phyloP scores from a whole-genome alignment of 257 asterid species.

The Solanum raphanifolium region DNA sequence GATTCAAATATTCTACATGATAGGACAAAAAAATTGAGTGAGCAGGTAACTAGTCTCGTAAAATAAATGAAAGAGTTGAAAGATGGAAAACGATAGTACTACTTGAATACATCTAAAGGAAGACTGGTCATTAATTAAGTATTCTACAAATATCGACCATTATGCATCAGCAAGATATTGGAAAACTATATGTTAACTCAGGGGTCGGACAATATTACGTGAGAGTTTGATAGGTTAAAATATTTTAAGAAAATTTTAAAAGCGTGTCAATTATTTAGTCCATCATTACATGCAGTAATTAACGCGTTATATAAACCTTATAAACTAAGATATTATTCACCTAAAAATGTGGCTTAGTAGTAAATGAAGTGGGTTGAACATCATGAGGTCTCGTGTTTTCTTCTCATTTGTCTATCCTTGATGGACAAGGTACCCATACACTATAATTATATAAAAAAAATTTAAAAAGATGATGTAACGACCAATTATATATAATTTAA shows the following conservation, averaged over 20 bases:
- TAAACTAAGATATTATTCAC: not conserved
- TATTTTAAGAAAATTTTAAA: not conserved
- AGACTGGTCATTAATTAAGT: not conserved
- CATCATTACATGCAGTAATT: not conserved
- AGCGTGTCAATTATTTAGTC: not conserved
- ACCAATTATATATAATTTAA: too few relatives aligned
- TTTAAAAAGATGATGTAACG: too few relatives aligned
- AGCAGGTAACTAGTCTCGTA: fast-evolving
- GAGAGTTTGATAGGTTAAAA: not conserved
- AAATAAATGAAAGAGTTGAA: not conserved
- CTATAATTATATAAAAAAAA: too few relatives aligned
- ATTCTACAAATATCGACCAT: not conserved
- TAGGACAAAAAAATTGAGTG: not conserved
- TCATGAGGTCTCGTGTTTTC: not conserved
- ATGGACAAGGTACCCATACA: too few relatives aligned
- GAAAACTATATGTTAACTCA: not conserved
- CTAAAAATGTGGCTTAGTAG: not conserved
- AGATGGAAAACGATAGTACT: not conserved
- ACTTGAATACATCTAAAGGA: not conserved
- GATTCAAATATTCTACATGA: not conserved
- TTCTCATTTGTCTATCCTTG: not conserved
- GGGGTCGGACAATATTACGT: not conserved
- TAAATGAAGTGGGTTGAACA: too few relatives aligned
- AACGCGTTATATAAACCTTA: not conserved
- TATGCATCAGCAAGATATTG: not conserved